These are phyloP conservation scores for Vickermania spadyakhi DNA, from an alignment of 208 protist species.

Conservation along the genomic window DNA sequence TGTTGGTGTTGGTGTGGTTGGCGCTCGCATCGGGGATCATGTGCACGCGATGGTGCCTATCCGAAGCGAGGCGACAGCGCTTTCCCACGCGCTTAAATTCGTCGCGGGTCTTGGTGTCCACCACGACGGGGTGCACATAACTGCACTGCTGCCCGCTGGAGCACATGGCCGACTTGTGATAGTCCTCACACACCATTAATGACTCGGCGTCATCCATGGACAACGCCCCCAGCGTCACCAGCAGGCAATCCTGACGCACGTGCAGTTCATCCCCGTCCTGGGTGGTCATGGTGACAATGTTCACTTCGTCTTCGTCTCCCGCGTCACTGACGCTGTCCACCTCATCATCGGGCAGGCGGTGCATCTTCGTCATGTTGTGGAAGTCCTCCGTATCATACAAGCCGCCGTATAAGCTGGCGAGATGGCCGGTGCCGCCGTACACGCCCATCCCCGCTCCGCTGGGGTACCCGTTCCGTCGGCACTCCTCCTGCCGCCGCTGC, in stretches of 20 bases:
- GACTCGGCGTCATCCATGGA: constrained; percentile 4
- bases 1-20: neutral
- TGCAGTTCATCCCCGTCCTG: neutral
- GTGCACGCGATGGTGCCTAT: neutral
- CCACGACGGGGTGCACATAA: constrained; percentile 23
- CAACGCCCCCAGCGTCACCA: constrained; percentile 9
- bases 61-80: constrained; percentile 5
- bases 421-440: neutral
- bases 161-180: constrained; percentile 26
- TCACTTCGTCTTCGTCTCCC: neutral
- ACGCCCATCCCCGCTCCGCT: neutral
- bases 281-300: neutral
- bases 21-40: neutral
- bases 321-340: neutral
- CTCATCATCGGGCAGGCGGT: neutral
- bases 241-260: neutral
- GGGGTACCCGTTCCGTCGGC: neutral
- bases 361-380: neutral
- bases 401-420: too few relatives aligned
- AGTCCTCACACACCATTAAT: constrained; percentile 26
- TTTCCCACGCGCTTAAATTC: constrained; percentile 22
- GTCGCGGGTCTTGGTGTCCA: constrained; percentile 23
- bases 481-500: neutral
- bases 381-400: too few relatives aligned
- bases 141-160: constrained; percentile 27